Conservation (phyloP, 1,284 basidiomycete species). For the Trichosporon coremiiforme region DNA sequence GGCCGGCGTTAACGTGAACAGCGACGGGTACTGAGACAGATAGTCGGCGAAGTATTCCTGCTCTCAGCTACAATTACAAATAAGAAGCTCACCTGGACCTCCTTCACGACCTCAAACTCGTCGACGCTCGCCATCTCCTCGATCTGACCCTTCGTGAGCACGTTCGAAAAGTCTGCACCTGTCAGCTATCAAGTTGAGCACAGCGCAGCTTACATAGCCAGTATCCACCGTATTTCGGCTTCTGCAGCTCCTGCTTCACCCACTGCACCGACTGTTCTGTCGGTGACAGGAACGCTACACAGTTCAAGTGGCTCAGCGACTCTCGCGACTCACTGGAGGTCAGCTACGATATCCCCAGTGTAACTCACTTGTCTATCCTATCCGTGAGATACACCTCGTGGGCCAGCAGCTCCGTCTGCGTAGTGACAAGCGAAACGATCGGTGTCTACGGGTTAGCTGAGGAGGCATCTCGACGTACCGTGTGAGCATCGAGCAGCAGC, state of each 20-base stretch:
- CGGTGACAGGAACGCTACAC: constrained; percentile 87
- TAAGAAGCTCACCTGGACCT: constrained; percentile 75
- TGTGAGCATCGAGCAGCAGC: constrained; percentile 91
- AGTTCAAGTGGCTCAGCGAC: constrained; percentile 92
- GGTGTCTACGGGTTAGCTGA: constrained; percentile 69
- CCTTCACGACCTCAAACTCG: constrained; percentile 92
- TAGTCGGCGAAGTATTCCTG: constrained; percentile 97
- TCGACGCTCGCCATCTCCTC: constrained; percentile 93
- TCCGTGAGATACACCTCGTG: constrained; percentile 98
- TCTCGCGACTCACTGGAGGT: constrained; percentile 66
- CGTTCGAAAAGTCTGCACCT: constrained; percentile 85
- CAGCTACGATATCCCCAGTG: not conserved
- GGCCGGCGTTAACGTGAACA: constrained; percentile 83
- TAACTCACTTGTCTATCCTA: constrained; percentile 79
- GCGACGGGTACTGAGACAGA: constrained; percentile 76
- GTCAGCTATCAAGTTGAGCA: constrained; percentile 15
- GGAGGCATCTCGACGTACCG: constrained; percentile 60
- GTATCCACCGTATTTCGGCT: constrained; percentile 94
- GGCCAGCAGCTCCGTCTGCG: constrained; percentile 89
- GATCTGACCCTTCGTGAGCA: constrained; percentile 84
- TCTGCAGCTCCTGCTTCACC: constrained; percentile 77
- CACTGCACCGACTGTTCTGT: constrained; percentile 78
- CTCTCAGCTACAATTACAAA: constrained; percentile 22
- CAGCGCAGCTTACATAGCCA: constrained; percentile 79
- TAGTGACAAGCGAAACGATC: constrained; percentile 91